Evolutionary conservation across 768 basidiomycete species (phyloP), one percentile per base, ranked within the genome.

Genomic region (Macrolepiota albuminosa): DNA sequence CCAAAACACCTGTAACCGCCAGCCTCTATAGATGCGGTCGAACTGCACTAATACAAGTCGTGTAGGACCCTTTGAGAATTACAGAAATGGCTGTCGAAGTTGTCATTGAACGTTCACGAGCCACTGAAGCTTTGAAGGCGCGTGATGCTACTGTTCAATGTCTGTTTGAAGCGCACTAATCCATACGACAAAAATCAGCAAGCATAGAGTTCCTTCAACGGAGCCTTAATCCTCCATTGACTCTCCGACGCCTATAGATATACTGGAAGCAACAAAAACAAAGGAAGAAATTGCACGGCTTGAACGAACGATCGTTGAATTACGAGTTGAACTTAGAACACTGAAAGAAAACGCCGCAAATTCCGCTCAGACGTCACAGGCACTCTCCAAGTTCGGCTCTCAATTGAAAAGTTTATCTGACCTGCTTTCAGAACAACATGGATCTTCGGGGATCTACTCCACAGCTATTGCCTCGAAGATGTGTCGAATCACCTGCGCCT

Each of bases 111-210:
- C 77, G 75, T 43, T 57, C 79, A 52, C 79, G 80, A 51, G 80
- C 84, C 1, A 70, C 69, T 24, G 87, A 89, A 65, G 86, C 84
- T 1, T 69, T 86, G 55, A 74, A 72, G 31, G 88, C 88, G 34
- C 83, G 88, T 43, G 88, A 91, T 66, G 79, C 77, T 33, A 81
- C 79, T 16, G 80, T 87, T 1, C 71, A 80, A 45, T 81, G 81
- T 34, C 78, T 91, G 13, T 75, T 80, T 34, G 80, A 84, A 49
- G 86, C 86, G 8, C 87, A 84, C 66, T 68, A 73, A 14, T 84
- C 84, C 0, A 73, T 89, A 64, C 79, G 80, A n/a, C 79, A 86
- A 67, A 88, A 89, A 71, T 76, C 79, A 1, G 74, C 76, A 24
- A 68, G 73, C 7, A 80, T 89, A 59, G 75, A 80, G 37, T 73